Evolutionary conservation across 495 filamentous ascomycete genomes (phyloP).

Genomic region (Oleoguttula mirabilis): DNA sequence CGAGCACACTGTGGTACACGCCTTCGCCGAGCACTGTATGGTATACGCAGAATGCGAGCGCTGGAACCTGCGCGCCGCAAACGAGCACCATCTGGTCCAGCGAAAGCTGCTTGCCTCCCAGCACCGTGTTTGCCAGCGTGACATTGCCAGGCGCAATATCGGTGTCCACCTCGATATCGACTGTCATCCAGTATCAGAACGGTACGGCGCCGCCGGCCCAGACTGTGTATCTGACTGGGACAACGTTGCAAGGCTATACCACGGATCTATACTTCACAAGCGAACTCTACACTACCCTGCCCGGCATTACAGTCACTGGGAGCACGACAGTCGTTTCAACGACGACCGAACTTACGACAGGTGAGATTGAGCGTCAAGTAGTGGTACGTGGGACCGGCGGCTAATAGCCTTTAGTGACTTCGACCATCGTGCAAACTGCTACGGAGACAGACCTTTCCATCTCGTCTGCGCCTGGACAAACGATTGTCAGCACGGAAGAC

Average conservation of each 20-base stretch:
- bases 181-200: not conserved
- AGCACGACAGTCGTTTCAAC: slow-evolving; percentile 2
- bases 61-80: not conserved
- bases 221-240: not conserved
- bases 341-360: slow-evolving; percentile 2
- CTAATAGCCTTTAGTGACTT: not conserved
- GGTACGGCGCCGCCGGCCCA: slow-evolving; percentile 1
- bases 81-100: slow-evolving; percentile 1
- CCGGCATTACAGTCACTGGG: slow-evolving; percentile 2
- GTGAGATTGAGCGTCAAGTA: not conserved
- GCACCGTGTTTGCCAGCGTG: not conserved
- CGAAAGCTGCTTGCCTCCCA: not conserved
- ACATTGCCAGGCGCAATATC: not conserved
- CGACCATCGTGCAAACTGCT: slow-evolving; percentile 2
- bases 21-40: slow-evolving; percentile 1
- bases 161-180: not conserved
- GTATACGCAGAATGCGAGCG: slow-evolving; percentile 6
- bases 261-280: not conserved
- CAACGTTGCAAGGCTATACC: not conserved
- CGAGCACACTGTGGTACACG: slow-evolving; percentile 6
- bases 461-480: not conserved
- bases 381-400: not conserved
- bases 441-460: not conserved
- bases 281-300: slow-evolving; percentile 1
- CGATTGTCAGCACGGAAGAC: not conserved